phyloP scores from a whole-genome alignment of 176 grass and related monocot genomes.

The Avena eriantha region DNA sequence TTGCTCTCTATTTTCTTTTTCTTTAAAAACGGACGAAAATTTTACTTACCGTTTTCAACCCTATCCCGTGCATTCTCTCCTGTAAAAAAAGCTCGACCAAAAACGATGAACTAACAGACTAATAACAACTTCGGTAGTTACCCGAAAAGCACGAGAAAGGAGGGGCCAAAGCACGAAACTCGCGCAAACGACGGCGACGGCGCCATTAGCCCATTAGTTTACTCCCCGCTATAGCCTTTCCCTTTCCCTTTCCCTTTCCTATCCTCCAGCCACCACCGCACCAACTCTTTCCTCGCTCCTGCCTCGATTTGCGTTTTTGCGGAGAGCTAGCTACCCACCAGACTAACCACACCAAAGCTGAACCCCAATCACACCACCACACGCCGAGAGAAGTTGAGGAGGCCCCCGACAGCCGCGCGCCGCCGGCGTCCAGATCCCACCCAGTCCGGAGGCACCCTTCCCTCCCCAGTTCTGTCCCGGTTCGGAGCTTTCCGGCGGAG shows the following conservation, averaged over 20 bases:
- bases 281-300: constrained; percentile 34
- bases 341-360: constrained; percentile 23
- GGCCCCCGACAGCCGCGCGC: neutral
- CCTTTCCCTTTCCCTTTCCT: constrained; percentile 9
- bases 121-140: too few species aligned
- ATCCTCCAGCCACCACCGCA: constrained; percentile 42
- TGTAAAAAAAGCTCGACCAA: too few species aligned
- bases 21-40: too few species aligned
- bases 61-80: too few species aligned
- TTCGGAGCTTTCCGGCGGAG: neutral
- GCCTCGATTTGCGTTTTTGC: constrained; percentile 47
- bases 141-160: too few species aligned
- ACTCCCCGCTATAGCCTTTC: constrained; percentile 6
- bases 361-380: constrained; percentile 8
- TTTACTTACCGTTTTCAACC: too few species aligned
- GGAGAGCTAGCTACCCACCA: constrained; percentile 16
- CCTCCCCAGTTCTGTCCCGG: neutral
- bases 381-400: constrained; percentile 3
- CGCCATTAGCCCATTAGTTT: constrained; percentile 49
- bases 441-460: constrained; percentile 9
- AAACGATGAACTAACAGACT: too few species aligned
- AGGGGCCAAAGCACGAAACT: too few species aligned
- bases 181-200: constrained; percentile 36
- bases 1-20: too few species aligned
- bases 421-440: constrained; percentile 16